These are phyloP conservation scores for Elymus sibiricus DNA, from an alignment of 176 grass and related monocot species.

Conservation along the genomic window DNA sequence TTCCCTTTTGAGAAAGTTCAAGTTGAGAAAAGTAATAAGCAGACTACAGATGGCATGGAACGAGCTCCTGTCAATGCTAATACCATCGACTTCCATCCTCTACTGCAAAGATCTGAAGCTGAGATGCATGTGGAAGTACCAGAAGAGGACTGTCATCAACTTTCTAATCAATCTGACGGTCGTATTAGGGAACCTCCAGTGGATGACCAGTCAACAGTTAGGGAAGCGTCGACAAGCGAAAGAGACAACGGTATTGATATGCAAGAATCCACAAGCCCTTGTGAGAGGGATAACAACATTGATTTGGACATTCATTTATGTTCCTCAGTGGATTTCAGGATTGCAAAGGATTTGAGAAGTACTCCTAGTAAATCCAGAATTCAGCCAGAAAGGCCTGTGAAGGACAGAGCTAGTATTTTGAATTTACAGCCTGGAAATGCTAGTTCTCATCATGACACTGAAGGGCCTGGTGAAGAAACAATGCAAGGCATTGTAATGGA, in stretches of 20 bases:
- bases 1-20: slow-evolving; percentile 46
- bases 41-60: slow-evolving; percentile 13
- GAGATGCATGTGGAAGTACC: slow-evolving; percentile 25
- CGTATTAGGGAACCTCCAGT: slow-evolving; percentile 28
- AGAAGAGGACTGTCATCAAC: slow-evolving; percentile 24
- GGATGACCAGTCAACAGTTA: slow-evolving; percentile 30
- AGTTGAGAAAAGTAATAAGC: slow-evolving; percentile 39
- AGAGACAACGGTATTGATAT: slow-evolving; percentile 63
- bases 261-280: slow-evolving; percentile 27
- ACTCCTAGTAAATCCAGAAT: slow-evolving; percentile 14
- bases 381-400: slow-evolving; percentile 24
- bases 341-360: slow-evolving; percentile 26
- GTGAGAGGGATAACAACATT: slow-evolving; percentile 56
- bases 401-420: slow-evolving; percentile 26
- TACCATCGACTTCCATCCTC: slow-evolving; percentile 85
- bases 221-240: slow-evolving; percentile 34
- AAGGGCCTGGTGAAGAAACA: slow-evolving; percentile 57
- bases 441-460: slow-evolving; percentile 29
- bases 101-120: slow-evolving; percentile 66
- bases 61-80: slow-evolving; percentile 46
- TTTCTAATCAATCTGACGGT: slow-evolving; percentile 30
- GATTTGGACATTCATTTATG: slow-evolving; percentile 78
- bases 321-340: slow-evolving; percentile 40
- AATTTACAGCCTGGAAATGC: slow-evolving; percentile 32
- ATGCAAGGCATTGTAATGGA: slow-evolving; percentile 87